Conservation (phyloP, 805 yeast species). For the Ogataea allantospora region DNA sequence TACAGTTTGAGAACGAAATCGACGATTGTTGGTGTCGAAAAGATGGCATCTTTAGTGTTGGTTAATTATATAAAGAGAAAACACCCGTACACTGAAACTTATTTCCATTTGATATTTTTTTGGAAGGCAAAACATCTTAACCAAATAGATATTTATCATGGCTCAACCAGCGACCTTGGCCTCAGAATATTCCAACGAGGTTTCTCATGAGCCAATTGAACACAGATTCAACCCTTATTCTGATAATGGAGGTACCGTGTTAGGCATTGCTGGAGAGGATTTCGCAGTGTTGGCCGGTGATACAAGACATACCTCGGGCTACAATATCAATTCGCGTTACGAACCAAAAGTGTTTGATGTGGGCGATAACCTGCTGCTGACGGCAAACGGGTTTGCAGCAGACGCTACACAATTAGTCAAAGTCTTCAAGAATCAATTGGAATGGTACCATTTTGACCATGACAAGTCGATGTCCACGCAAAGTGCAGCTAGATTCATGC, state of each 20-base stretch:
- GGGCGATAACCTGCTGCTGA: constrained; percentile 82
- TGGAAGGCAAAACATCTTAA: constrained; percentile 15
- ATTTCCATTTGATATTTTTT: constrained; percentile 2
- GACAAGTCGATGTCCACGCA: constrained; percentile 64
- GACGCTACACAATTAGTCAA: constrained; percentile 86
- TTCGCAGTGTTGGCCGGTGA: constrained; percentile 97
- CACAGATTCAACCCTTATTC: constrained; percentile 91
- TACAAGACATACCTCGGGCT: constrained; percentile 95
- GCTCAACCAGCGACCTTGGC: constrained; percentile 45
- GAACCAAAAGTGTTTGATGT: constrained; percentile 86
- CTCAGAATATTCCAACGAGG: constrained; percentile 64
- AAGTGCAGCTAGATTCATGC: constrained; percentile 87
- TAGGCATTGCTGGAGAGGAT: constrained; percentile 97
- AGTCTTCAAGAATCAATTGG: constrained; percentile 63
- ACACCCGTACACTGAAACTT: constrained; percentile 2
- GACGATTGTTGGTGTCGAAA: constrained; percentile 41
- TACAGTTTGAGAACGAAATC: constrained; percentile 38
- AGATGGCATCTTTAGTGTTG: constrained; percentile 19
- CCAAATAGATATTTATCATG: constrained; percentile 7
- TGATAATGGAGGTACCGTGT: constrained; percentile 94
- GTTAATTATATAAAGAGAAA: background rate
- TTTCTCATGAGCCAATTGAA: constrained; percentile 66
- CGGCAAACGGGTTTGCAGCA: constrained; percentile 96
- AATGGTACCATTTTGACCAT: constrained; percentile 93
- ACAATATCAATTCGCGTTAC: constrained; percentile 87